Evolutionary conservation across 805 yeast genomes (phyloP).

Genomic region (Schizosaccharomyces cryophilus): DNA sequence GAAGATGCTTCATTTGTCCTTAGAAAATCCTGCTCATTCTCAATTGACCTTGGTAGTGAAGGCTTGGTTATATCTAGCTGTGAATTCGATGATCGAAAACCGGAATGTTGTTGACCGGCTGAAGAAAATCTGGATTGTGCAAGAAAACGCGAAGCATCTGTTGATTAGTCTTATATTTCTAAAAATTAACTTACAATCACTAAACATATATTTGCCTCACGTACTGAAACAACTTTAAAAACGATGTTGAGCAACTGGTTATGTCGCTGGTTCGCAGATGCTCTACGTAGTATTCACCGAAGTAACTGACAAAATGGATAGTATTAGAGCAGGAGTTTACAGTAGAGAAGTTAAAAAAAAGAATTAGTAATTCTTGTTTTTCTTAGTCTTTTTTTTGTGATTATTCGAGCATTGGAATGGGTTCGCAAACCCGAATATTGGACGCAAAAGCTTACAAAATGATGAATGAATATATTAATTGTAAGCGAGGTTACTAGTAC

Average conservation of each 20-base stretch:
- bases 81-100: not conserved
- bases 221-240: not conserved
- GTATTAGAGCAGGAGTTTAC: no score
- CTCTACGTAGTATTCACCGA: no score
- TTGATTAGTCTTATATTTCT: not conserved
- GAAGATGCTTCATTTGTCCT: not conserved
- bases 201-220: not conserved
- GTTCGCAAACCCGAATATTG: no score
- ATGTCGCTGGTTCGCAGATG: not conserved
- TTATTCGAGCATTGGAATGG: no score
- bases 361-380: no score
- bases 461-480: no score
- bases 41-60: not conserved
- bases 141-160: conserved; percentile 1
- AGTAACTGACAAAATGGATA: no score
- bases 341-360: no score
- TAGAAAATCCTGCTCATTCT: not conserved
- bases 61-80: not conserved
- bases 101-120: not conserved
- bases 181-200: not conserved
- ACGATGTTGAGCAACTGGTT: not conserved
- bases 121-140: not conserved
- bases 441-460: no score
- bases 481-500: no score
- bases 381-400: no score